Conservation (phyloP, 2,329 filamentous ascomycete species). For the Incumbomyces lentus region DNA sequence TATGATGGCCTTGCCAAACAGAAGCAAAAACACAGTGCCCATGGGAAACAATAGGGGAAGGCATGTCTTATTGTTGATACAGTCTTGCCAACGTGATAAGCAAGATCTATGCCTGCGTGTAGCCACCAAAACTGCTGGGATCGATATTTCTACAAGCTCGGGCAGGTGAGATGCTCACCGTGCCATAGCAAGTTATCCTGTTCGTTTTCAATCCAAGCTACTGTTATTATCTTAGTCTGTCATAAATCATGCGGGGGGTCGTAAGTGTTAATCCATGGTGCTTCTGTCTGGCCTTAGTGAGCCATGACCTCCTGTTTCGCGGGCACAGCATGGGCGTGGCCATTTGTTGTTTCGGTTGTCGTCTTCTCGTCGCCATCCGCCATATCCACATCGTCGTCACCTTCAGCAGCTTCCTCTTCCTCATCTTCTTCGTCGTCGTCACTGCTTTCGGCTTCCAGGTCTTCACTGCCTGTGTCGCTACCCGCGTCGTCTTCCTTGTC, state of each 20-base stretch:
- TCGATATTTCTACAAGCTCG: not conserved
- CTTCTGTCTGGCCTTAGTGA: slow-evolving; percentile 24
- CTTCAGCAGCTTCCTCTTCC: slow-evolving; percentile 39
- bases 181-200: not conserved
- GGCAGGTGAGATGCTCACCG: not conserved
- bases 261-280: too few species aligned
- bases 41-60: too few species aligned
- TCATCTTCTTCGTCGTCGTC: slow-evolving; percentile 59
- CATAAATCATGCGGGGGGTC: too few species aligned
- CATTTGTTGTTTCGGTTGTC: slow-evolving; percentile 22
- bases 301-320: slow-evolving; percentile 37
- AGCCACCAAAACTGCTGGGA: not conserved
- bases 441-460: slow-evolving; percentile 66
- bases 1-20: too few species aligned
- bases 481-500: slow-evolving; percentile 55
- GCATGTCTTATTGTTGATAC: too few species aligned
- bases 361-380: slow-evolving; percentile 37
- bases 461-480: slow-evolving; percentile 67
- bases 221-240: too few species aligned
- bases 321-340: slow-evolving; percentile 23
- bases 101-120: too few species aligned
- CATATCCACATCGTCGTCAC: slow-evolving; percentile 40
- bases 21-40: too few species aligned
- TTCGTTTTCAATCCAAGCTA: not conserved
- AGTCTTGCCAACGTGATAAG: too few species aligned